These are phyloP conservation scores for Cucurbita maxima DNA, from an alignment of 306 rosid genomes.

Conservation along the genomic window DNA sequence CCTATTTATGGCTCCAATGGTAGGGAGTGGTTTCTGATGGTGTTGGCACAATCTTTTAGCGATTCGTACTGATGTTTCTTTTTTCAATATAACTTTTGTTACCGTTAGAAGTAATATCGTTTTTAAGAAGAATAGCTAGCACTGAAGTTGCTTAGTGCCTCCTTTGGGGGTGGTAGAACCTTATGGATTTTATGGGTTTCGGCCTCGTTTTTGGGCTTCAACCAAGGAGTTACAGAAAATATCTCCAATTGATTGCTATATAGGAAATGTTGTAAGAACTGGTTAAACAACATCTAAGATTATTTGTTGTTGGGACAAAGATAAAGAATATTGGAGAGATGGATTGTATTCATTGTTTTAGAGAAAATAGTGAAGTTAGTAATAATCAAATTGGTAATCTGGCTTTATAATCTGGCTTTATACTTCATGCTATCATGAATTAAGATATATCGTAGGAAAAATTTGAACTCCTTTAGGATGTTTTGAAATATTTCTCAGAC, in stretches of 20 bases:
- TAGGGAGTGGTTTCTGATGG: conserved; percentile 19
- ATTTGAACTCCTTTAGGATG: neutral
- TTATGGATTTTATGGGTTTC: neutral
- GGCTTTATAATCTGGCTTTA: too few species aligned
- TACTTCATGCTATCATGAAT: neutral
- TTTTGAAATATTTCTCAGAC: neutral
- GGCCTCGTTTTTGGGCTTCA: neutral
- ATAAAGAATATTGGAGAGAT: neutral
- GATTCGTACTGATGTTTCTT: neutral
- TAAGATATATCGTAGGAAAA: neutral
- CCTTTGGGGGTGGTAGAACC: neutral
- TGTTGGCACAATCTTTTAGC: neutral
- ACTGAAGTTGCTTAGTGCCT: neutral
- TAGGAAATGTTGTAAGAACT: neutral
- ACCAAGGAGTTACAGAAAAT: neutral
- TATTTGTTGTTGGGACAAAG: neutral
- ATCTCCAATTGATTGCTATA: neutral
- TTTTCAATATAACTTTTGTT: neutral
- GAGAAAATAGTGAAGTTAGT: neutral
- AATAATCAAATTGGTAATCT: neutral
- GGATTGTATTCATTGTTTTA: neutral
- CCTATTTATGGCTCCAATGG: conserved; percentile 94
- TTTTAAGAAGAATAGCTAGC: neutral
- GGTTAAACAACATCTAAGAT: neutral
- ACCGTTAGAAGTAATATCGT: neutral